Base-by-base conservation (phyloP, 1,284 basidiomycete species). In the Lignosus rhinocerotis region DNA sequence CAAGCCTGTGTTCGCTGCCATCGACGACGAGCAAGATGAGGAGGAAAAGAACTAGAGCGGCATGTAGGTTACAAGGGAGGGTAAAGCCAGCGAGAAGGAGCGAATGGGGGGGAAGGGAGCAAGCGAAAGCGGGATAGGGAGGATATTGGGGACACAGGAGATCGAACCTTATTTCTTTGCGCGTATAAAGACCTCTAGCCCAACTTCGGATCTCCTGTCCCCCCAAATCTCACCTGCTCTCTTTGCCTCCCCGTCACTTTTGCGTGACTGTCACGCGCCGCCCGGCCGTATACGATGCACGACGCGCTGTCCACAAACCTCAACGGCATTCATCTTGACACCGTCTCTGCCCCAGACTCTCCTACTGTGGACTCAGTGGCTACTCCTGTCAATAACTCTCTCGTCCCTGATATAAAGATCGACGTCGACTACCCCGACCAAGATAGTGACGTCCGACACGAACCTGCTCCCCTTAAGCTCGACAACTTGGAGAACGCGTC, bases 101-200 rank as follows among this genome's bases (percentile, higher is more conserved):
- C 50, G 50, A 61, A 55, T 53, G 59, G 60, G 61, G 53, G 63
- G 56, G 62, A 61, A 61, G 67, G 58, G 66, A 52, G 64, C 55
- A 49, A 47, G 61, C 42, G 60, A 66, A 63, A 60, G 66, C 63
- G 62, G 64, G 64, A 66, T 53, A 67, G 56, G 66, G 66, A 65
- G 67, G 62, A 64, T 62, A 67, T 59, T 79, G 83, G 81, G 78
- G 83, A 83, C 81, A 82, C 81, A 78, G 83, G 84, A 84, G 84
- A 85, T 85, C 85, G 85, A 88, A 87, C 85, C 83, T 88, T 88
- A 87, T 84, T 81, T 88, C 80, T 77, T 76, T 74, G 78, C 77
- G 79, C 78, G 83, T 88, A 88, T 88, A 88, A 88, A 87, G 83
- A 82, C 85, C 57, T 80, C 70, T 83, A 82, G 79, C 71, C 78